Evolutionary conservation across 192 early-diverging fungal genomes (phyloP).

Genomic region (Backusella circina): DNA sequence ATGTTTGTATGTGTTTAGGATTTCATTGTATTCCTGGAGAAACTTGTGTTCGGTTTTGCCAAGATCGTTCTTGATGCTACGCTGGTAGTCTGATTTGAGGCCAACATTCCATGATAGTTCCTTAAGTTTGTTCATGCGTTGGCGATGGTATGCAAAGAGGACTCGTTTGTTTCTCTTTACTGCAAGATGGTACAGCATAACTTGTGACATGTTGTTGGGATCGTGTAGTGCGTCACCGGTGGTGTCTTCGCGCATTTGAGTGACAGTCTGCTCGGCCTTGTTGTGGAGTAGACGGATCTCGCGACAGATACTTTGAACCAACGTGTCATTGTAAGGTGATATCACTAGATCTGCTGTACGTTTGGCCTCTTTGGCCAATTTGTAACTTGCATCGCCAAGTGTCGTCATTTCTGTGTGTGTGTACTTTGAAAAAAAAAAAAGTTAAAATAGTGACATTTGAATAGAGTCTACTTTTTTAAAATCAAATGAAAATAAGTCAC

Average conservation of each 20-base stretch:
- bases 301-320: conserved; percentile 73
- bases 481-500: too few species aligned
- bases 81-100: conserved; percentile 17
- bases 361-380: conserved; percentile 79
- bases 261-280: conserved; percentile 22
- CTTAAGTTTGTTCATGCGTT: conserved; percentile 64
- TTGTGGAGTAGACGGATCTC: conserved; percentile 71
- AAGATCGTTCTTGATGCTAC: conserved; percentile 17
- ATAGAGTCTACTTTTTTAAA: too few species aligned
- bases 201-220: conserved; percentile 25
- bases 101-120: conserved; percentile 60
- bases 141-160: conserved; percentile 84
- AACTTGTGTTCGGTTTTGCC: conserved; percentile 59
- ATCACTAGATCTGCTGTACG: conserved; percentile 65
- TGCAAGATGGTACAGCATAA: conserved; percentile 55
- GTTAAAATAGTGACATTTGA: too few species aligned
- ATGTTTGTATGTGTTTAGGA: conserved; percentile 65
- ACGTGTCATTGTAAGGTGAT: conserved; percentile 73
- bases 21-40: conserved; percentile 54
- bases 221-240: conserved; percentile 1
- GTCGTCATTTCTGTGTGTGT: conserved; percentile 36
- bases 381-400: conserved; percentile 76
- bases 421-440: neutral
- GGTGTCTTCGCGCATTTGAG: conserved; percentile 20
- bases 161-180: conserved; percentile 81